These are phyloP conservation scores for Geotrichum restrictum DNA, from an alignment of 1,139 yeast species.

Conservation along the genomic window DNA sequence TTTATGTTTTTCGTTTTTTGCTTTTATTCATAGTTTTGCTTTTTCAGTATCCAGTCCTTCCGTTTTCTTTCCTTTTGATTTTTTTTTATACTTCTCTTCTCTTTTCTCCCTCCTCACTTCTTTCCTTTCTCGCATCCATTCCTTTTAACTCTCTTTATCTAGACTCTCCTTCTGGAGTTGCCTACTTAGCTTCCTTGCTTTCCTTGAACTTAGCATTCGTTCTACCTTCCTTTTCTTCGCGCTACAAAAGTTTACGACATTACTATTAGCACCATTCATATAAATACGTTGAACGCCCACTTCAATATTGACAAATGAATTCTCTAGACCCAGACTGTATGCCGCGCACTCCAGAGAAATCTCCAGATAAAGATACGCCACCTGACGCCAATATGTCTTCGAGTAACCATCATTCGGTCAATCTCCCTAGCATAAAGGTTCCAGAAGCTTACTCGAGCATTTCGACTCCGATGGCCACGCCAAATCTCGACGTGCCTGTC, in stretches of 20 bases:
- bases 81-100: too few species aligned
- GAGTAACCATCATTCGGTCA: background rate
- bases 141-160: background rate
- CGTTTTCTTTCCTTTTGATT: background rate
- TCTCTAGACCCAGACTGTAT: background rate
- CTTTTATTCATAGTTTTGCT: background rate
- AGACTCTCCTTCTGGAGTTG: background rate
- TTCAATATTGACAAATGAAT: background rate
- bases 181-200: background rate
- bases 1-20: background rate
- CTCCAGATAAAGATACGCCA: background rate
- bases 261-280: background rate
- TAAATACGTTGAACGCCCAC: background rate
- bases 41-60: background rate
- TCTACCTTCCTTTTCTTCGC: background rate
- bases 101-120: background rate
- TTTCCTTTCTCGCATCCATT: background rate
- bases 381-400: background rate
- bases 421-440: background rate
- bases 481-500: constrained; percentile 1
- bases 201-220: background rate
- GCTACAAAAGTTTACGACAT: background rate
- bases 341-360: constrained; percentile 2
- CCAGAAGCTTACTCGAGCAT: constrained; percentile 3
- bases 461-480: constrained; percentile 3